A percentile compares a stretch with the other conserved stretches of the same genome.
Conservation (phyloP, 2,329 filamentous ascomycete genomes). For the Teratosphaeria viscida region DNA sequence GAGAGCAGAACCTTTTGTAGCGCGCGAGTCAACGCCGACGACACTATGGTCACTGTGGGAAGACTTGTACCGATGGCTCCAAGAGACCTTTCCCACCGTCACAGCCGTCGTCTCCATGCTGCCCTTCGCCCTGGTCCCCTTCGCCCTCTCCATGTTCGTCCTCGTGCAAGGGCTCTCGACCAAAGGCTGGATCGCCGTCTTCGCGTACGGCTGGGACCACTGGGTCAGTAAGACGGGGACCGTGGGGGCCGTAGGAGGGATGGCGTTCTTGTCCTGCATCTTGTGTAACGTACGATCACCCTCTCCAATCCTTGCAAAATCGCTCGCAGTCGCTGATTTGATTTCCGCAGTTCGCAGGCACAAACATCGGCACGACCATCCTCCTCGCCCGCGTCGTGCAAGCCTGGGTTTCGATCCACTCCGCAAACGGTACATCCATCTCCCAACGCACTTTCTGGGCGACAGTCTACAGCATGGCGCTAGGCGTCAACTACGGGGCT, state of each 20-base stretch:
- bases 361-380: conserved; percentile 68
- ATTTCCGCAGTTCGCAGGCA: conserved; percentile 56
- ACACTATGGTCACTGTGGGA: conserved; percentile 45
- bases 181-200: conserved; percentile 64
- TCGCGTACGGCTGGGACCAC: conserved; percentile 62
- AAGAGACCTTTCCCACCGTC: conserved; percentile 61
- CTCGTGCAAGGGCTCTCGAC: conserved; percentile 62
- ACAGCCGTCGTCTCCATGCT: conserved; percentile 55
- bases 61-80: conserved; percentile 46
- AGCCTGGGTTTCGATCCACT: conserved; percentile 53
- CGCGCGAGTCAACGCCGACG: conserved; percentile 12
- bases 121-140: conserved; percentile 58
- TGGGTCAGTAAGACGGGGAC: conserved; percentile 62
- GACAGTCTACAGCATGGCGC: conserved; percentile 62
- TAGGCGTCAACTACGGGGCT: conserved; percentile 57
- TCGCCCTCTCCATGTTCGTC: conserved; percentile 65
- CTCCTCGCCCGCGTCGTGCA: conserved; percentile 61
- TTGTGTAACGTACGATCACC: conserved; percentile 55
- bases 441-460: conserved; percentile 60
- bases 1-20: conserved; percentile 1
- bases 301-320: not conserved
- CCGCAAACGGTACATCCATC: conserved; percentile 37
- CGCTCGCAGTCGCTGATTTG: not conserved
- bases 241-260: conserved; percentile 57
- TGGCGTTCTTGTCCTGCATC: conserved; percentile 62